A percentile compares a stretch with the other conserved stretches of the same genome.
These are phyloP conservation scores for Proliferodiscus dingleyae DNA, from an alignment of 2,329 filamentous ascomycete species.

Conservation along the genomic window DNA sequence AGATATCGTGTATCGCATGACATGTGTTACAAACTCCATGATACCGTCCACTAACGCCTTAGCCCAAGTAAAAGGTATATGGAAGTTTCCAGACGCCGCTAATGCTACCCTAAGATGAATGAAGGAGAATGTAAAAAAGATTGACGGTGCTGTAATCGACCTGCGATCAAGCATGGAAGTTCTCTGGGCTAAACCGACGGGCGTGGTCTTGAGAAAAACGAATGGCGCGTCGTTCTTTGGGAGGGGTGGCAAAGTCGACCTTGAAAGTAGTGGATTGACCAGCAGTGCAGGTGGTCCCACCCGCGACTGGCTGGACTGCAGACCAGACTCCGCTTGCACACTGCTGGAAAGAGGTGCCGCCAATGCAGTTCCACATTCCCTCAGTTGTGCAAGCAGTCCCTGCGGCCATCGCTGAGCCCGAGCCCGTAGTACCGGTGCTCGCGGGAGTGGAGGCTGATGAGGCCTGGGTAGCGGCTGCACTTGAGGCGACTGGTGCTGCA, in stretches of 20 bases:
- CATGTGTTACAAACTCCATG: not conserved
- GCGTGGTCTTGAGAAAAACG: slow-evolving; percentile 25
- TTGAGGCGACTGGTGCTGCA: slow-evolving; percentile 10
- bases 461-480: slow-evolving; percentile 18
- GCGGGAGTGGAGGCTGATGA: slow-evolving; percentile 21
- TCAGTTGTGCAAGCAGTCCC: slow-evolving; percentile 45
- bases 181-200: slow-evolving; percentile 20
- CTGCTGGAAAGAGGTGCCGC: slow-evolving; percentile 47
- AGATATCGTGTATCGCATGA: too few species aligned
- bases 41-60: not conserved
- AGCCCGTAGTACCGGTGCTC: slow-evolving; percentile 21
- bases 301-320: slow-evolving; percentile 36
- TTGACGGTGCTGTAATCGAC: slow-evolving; percentile 19
- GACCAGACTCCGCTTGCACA: slow-evolving; percentile 51
- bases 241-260: slow-evolving; percentile 31
- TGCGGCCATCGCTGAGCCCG: slow-evolving; percentile 26
- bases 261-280: slow-evolving; percentile 40
- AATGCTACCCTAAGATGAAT: slow-evolving; percentile 5
- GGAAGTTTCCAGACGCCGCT: slow-evolving; percentile 18
- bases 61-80: slow-evolving; percentile 13
- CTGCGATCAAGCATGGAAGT: slow-evolving; percentile 17
- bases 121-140: too few species aligned
- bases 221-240: slow-evolving; percentile 20
- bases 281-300: slow-evolving; percentile 41
- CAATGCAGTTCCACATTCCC: slow-evolving; percentile 51